Evolutionary conservation across 1,284 basidiomycete species (phyloP).

Genomic region (Polyporus tsugae): DNA sequence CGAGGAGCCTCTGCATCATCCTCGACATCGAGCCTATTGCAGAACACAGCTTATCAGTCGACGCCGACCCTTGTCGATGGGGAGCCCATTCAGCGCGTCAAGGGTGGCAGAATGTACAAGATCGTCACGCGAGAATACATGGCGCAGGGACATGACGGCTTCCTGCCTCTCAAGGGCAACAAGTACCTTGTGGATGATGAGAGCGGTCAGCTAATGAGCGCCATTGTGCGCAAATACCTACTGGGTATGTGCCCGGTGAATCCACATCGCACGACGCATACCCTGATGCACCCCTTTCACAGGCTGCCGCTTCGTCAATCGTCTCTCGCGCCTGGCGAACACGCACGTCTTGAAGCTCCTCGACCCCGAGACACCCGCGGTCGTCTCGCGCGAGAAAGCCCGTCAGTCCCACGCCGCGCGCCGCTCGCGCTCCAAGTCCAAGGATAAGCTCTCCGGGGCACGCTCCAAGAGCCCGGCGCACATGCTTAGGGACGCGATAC

Average conservation of each 20-base stretch:
- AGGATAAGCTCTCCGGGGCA: constrained; percentile 22
- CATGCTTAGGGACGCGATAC: constrained; percentile 27
- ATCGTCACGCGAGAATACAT: constrained; percentile 83
- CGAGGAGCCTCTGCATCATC: constrained; percentile 33
- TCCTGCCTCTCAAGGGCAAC: constrained; percentile 70
- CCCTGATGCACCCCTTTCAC: neutral
- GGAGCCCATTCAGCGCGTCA: constrained; percentile 62
- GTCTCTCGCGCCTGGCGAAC: constrained; percentile 53
- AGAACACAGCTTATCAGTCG: constrained; percentile 19
- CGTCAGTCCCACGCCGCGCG: constrained; percentile 41
- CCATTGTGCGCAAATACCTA: constrained; percentile 86
- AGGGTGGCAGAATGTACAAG: constrained; percentile 70
- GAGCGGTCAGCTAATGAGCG: constrained; percentile 82
- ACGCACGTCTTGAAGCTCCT: constrained; percentile 44
- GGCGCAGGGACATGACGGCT: constrained; percentile 86
- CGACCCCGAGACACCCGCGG: constrained; percentile 49
- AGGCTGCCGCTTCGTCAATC: constrained; percentile 77
- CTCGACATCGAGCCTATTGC: constrained; percentile 39
- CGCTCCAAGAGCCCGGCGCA: constrained; percentile 26
- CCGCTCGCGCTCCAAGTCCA: constrained; percentile 29
- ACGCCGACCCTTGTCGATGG: constrained; percentile 46
- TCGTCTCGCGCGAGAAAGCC: constrained; percentile 53
- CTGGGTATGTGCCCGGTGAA: constrained; percentile 63
- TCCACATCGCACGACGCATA: neutral
- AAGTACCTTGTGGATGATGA: constrained; percentile 87